Evolutionary conservation across 306 rosid species (phyloP), one percentile per base, ranked within the genome.

Genomic region (Cucumis melo): DNA sequence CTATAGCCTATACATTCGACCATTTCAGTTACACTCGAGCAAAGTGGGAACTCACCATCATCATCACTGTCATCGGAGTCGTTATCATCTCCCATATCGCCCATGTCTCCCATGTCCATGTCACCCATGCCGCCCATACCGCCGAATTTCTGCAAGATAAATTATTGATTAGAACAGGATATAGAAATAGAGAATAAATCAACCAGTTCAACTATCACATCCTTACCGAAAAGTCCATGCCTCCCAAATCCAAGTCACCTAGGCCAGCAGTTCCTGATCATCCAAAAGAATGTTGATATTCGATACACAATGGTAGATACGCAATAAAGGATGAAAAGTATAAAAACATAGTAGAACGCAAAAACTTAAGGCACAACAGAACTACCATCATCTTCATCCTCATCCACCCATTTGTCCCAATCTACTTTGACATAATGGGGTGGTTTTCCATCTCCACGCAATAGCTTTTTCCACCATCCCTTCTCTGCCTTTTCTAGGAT

Each of bases 391-490:
- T 90, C 96, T 13, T 91, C 98, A 67, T 93, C 98, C 75, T 93
- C 97, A 75, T 93, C 98, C 6, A 84, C 98, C 98, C 98, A 93
- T 83, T 90, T 93, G 81, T 93, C 97, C 97, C 97, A 93, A 80
- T 93, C 98, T 78, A 93, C 96, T 85, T 91, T 93, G 65, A 93
- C 88, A 61, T 88, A 86, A 77, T 93, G 98, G 2, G 98, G 98
- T 20, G 91, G 57, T 85, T 87, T 93, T 61, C 91, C 96, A 80
- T 83, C 96, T 58, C 83, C 98, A 14, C 86, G 84, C 75, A 93
- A 76, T 13, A 93, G 85, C 82, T 83, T 93, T 50, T 86, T 86
- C 98, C 97, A 93, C 98, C 98, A 93, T 46, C 73, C 93, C 8
- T n/a, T 50, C 83, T 93, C 96, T 10, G 96, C 97, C 87, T 91